Evolutionary conservation across 768 basidiomycete genomes (phyloP), one percentile per base, ranked within the genome.

Genomic region (Xerocomellus chrysenteron): DNA sequence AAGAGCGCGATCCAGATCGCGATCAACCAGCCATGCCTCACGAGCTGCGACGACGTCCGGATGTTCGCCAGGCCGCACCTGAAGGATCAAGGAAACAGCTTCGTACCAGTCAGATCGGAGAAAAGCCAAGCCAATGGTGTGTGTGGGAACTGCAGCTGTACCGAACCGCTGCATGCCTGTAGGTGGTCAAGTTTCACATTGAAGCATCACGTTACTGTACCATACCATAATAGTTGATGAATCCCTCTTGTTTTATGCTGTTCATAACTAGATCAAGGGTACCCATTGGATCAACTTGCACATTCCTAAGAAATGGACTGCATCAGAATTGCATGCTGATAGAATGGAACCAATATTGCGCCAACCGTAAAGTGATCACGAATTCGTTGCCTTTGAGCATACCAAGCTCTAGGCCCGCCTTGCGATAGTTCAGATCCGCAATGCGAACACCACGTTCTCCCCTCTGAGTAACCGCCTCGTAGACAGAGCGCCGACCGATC

Each of bases 101-200:
- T 82, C 81, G 52, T 90, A 85, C 95, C 95, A 99, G 60, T 98
- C 87, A 1, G 90, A 90, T 64, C 84, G 85, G 24, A 99, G 80
- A 39, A 99, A 77, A 5, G 93, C 90, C 19, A 98, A 81, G 17
- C 97, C 97, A 53, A 98, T 95, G 2, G 89, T 78, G 67, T 99
- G 97, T 0, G 97, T 98, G 5, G 96, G 94, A 39, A 98, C 87
- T 33, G 93, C 87, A 16, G 97, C 94, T 2, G 95, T 98, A 47
- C 97, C 97, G 74, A 99, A 99, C 12, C 97, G 88, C 67, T 99
- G 97, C 96, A 99, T 98, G 44, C 96, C 94, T 91, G 40, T 41
- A 33, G 57, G 60, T 5, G 32, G 49, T 65, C n/a, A 59, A 37
- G n/a, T 40, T 16, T 52, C 50, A 35, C 28, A 12, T 21, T 16